phyloP scores from a whole-genome alignment of 441 rosid genomes.

The Erodium moschatum region DNA sequence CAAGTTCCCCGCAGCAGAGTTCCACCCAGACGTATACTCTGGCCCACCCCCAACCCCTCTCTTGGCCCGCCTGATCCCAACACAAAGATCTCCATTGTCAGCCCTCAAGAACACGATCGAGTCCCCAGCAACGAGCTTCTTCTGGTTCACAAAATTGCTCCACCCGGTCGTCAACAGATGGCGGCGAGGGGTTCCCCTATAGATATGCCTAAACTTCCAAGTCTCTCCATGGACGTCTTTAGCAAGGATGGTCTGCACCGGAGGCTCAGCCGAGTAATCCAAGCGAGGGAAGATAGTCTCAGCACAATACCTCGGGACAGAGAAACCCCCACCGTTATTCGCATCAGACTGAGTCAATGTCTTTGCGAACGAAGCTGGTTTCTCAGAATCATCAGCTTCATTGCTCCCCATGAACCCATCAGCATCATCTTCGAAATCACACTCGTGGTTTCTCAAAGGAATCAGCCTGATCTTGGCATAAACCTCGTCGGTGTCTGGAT shows the following conservation, averaged over 20 bases:
- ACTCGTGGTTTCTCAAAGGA: slow-evolving; percentile 40
- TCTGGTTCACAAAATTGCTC: slow-evolving; percentile 94
- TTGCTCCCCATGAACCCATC: slow-evolving; percentile 22
- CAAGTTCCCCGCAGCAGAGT: slow-evolving; percentile 23
- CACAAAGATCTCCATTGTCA: slow-evolving; percentile 80
- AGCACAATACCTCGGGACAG: slow-evolving; percentile 93
- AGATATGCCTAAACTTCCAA: slow-evolving; percentile 94
- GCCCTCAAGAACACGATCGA: slow-evolving; percentile 79
- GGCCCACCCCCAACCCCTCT: slow-evolving; percentile 52
- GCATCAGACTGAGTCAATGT: slow-evolving; percentile 67
- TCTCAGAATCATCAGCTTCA: slow-evolving; percentile 43
- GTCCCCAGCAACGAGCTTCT: slow-evolving; percentile 95
- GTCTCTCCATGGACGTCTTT: slow-evolving; percentile 87
- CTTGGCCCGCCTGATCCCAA: slow-evolving; percentile 80
- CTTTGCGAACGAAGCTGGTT: slow-evolving; percentile 82
- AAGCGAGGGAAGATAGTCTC: slow-evolving; percentile 86
- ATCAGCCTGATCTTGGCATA: slow-evolving; percentile 55
- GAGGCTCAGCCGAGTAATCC: slow-evolving; percentile 82
- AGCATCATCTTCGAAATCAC: slow-evolving; percentile 32
- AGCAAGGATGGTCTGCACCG: slow-evolving; percentile 83
- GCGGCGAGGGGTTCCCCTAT: slow-evolving; percentile 90
- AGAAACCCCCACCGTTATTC: slow-evolving; percentile 95
- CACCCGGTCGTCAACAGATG: slow-evolving; percentile 95
- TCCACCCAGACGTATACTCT: slow-evolving; percentile 68
- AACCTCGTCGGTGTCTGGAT: slow-evolving; percentile 80